Base-by-base conservation (phyloP, 169 alveolate genomes). In the Eimeria falciformis region DNA sequence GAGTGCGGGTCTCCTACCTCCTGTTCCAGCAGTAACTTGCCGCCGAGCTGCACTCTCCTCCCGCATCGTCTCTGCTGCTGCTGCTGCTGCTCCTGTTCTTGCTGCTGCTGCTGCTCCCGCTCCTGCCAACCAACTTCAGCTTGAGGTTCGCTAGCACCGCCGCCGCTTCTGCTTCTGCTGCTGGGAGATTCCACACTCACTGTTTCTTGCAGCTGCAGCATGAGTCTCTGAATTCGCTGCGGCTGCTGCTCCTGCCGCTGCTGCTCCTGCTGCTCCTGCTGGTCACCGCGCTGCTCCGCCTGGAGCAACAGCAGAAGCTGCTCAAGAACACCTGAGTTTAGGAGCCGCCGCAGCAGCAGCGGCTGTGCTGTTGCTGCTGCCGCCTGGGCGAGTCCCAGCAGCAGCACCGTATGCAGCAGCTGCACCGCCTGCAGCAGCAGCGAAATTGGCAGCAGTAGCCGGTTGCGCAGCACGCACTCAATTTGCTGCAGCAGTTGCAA, bases 401-500 rank as follows among this genome's bases (percentile, higher is more conserved):
- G 53, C 83, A 73, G 83, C 83, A 37, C 33, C 62, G 21, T 58
- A 14, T 73, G 83, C 58, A 73, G 83, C 58, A 73, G 58, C 83
- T 18, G 27, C 83, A 73, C 83, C 3, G 83, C 33, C 23, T 73
- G 83, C 83, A 73, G 83, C 58, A 73, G 47, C 78, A 68, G 78
- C 78, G 47, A 21, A 23, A 46, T 21, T 21, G 78, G 78, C 78
- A 68, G 78, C 45, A 68, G 78, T 46, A 43, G 33, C 11, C 78
- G 40, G 78, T 21, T 73, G n/a, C 83, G 62, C 11, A 73, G 33
- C 62, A 73, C 37, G 58, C 21, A 40, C 56, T 73, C 56, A 23
- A 73, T 73, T 40, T 73, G 83, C 58, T 73, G 83, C 62, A 73
- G 83, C 62, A 73, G 83, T 33, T 37, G 83, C 83, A 40, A 58